A percentile compares a stretch with the other conserved stretches of the same genome.
phyloP scores from a whole-genome alignment of 108 stramenopile genomes.

The Stephanodiscus triporus region DNA sequence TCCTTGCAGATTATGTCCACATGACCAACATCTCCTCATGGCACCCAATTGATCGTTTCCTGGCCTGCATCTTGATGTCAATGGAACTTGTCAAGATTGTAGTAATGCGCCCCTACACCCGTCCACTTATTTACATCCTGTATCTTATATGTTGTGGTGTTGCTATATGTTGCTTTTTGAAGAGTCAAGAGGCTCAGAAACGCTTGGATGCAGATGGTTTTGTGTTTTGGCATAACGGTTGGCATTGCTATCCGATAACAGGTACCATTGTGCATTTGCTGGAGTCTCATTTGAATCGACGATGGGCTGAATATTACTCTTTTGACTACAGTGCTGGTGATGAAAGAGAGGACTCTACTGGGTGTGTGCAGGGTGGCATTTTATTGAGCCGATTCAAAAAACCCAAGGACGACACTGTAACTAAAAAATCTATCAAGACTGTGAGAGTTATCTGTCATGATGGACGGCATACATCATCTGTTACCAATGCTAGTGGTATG shows the following conservation, averaged over 20 bases:
- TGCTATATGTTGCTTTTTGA: conserved; percentile 43
- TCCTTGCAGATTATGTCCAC: conserved; percentile 51
- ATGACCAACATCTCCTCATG: conserved; percentile 43
- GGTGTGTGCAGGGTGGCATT: background rate
- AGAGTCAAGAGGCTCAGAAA: conserved; percentile 40
- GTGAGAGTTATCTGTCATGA: no score
- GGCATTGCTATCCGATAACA: conserved; percentile 48
- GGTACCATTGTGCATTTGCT: conserved; percentile 25
- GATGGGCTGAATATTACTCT: conserved; percentile 35
- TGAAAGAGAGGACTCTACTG: background rate
- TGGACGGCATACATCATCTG: no score
- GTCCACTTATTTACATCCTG: conserved; percentile 31
- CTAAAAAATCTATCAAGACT: no score
- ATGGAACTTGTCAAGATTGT: conserved; percentile 34
- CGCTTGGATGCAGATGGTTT: conserved; percentile 40
- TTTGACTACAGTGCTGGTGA: conserved; percentile 11
- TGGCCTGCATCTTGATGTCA: conserved; percentile 36
- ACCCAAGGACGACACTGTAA: no score
- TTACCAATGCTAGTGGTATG: no score
- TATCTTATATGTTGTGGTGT: conserved; percentile 20
- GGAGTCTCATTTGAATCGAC: conserved; percentile 21
- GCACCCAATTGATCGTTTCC: conserved; percentile 44
- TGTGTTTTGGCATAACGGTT: conserved; percentile 51
- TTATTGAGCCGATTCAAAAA: background rate
- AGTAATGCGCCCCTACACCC: conserved; percentile 39